A percentile compares a stretch with the other conserved stretches of the same genome.
Conservation (phyloP, 2,329 filamentous ascomycete genomes). For the Dactylellina parvicollis region DNA sequence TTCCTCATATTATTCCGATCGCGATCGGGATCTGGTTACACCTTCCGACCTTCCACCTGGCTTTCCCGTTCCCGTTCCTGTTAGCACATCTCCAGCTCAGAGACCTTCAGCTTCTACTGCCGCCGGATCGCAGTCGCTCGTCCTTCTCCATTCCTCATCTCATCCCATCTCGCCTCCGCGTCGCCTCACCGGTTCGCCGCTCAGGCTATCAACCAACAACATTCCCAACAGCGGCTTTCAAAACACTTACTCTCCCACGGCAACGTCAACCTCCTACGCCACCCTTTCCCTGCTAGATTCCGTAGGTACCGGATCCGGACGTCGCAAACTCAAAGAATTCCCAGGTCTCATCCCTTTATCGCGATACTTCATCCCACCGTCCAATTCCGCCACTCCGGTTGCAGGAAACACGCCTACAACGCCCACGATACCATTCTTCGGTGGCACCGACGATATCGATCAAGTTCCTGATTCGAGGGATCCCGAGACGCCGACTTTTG, state of each 20-base stretch:
- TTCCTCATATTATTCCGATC: slow-evolving; percentile 14
- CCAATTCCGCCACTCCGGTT: slow-evolving; percentile 29
- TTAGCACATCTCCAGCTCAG: background rate
- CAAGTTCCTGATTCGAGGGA: background rate
- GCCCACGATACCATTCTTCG: slow-evolving; percentile 31
- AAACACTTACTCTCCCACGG: slow-evolving; percentile 14
- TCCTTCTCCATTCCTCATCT: slow-evolving; percentile 38
- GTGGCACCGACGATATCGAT: background rate
- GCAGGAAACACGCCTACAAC: slow-evolving; percentile 45
- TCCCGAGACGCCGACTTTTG: slow-evolving; percentile 9
- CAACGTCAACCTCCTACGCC: slow-evolving; percentile 41
- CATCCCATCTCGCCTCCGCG: slow-evolving; percentile 33
- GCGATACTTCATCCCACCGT: slow-evolving; percentile 52
- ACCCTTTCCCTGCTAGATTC: slow-evolving; percentile 40
- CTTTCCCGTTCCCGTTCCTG: slow-evolving; percentile 5
- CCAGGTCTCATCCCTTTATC: slow-evolving; percentile 47
- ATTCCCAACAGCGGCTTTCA: slow-evolving; percentile 1
- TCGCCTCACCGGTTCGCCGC: slow-evolving; percentile 31
- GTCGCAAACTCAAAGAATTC: slow-evolving; percentile 52
- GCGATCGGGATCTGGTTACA: slow-evolving; percentile 2
- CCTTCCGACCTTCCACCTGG: slow-evolving; percentile 4
- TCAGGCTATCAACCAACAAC: slow-evolving; percentile 23
- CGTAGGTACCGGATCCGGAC: slow-evolving; percentile 43
- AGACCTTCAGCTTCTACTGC: slow-evolving; percentile 7
- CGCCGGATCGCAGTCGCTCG: slow-evolving; percentile 41